Conservation (phyloP, 2,329 filamentous ascomycete species). For the Talaromyces sp. region DNA sequence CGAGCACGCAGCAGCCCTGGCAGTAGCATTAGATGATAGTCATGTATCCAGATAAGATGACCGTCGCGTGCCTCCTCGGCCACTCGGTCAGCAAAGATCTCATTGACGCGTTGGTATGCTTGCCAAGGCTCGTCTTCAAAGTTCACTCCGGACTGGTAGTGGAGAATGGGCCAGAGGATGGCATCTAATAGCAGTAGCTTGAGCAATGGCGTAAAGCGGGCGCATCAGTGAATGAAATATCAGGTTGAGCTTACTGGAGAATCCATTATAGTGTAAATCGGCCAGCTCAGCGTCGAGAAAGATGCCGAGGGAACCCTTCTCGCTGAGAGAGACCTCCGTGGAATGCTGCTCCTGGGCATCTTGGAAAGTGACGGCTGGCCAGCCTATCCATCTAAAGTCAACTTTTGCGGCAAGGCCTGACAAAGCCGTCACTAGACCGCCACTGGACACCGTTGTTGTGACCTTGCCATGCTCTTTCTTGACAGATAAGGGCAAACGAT, state of each 20-base stretch:
- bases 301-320: conserved; percentile 37
- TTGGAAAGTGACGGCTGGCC: too few species aligned
- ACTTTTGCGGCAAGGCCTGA: too few species aligned
- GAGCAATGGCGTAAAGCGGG: background rate
- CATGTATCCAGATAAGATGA: conserved; percentile 90
- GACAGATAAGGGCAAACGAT: too few species aligned
- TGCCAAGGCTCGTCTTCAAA: conserved; percentile 87
- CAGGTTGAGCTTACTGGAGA: conserved; percentile 64
- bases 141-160: conserved; percentile 91
- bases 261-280: conserved; percentile 91
- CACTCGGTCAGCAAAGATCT: conserved; percentile 79
- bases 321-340: too few species aligned
- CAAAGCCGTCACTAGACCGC: too few species aligned
- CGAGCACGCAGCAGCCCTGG: conserved; percentile 76
- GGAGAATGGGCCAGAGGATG: conserved; percentile 93
- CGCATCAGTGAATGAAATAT: background rate
- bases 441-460: too few species aligned
- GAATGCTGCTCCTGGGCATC: too few species aligned
- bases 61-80: conserved; percentile 76
- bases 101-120: conserved; percentile 83
- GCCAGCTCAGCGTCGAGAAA: conserved; percentile 84
- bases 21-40: conserved; percentile 92
- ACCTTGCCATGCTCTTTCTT: too few species aligned
- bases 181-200: conserved; percentile 55
- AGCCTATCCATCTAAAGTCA: too few species aligned